Percentiles rank a stretch among this genome's conserved stretches.
Conservation (phyloP, 306 rosid species). For the Trichosanthes truncata region DNA sequence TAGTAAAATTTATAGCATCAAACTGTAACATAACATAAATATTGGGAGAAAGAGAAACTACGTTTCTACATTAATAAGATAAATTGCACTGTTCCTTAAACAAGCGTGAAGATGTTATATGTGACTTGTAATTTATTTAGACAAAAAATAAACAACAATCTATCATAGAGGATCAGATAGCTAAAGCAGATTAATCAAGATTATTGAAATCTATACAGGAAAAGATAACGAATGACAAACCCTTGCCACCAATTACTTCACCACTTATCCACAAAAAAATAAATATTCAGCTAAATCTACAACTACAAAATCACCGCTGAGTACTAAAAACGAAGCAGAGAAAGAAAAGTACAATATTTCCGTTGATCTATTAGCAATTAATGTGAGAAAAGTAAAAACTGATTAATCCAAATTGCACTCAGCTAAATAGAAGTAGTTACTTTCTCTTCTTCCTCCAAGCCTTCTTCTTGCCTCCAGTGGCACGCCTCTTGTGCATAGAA, state of each 20-base stretch:
- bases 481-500: conserved; percentile 10
- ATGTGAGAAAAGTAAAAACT: not conserved
- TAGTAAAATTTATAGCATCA: not conserved
- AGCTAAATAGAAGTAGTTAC: not conserved
- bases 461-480: conserved; percentile 2
- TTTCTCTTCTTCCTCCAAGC: conserved; percentile 9
- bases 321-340: not conserved
- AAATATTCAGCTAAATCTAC: not conserved
- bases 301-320: not conserved
- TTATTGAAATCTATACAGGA: not conserved
- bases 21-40: not conserved
- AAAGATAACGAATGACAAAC: not conserved
- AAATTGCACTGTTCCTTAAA: not conserved
- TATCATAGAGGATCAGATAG: not conserved
- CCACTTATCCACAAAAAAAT: not conserved
- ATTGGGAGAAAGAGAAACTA: not conserved
- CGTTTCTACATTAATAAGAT: not conserved
- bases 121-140: not conserved
- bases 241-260: not conserved
- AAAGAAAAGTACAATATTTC: not conserved
- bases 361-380: not conserved
- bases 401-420: not conserved
- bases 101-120: not conserved
- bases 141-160: not conserved
- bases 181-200: not conserved